Percentiles rank a stretch among this genome's conserved stretches.
Evolutionary conservation across 2,329 filamentous ascomycete genomes (phyloP).

Genomic region (Microdochium bolleyi): DNA sequence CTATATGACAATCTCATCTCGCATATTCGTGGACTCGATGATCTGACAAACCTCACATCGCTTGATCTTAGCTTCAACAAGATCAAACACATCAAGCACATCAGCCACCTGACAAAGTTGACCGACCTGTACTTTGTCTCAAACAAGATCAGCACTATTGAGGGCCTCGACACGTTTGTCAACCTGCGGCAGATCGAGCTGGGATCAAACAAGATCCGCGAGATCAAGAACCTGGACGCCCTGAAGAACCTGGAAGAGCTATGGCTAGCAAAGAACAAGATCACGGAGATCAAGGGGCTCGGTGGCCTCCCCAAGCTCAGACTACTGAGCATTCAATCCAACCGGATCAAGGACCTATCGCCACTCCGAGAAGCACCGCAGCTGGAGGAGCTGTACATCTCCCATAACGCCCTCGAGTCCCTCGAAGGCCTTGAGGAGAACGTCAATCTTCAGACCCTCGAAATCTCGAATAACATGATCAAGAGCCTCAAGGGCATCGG

Average conservation of each 20-base stretch:
- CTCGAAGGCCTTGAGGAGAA: slow-evolving; percentile 66
- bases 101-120: slow-evolving; percentile 69
- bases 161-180: slow-evolving; percentile 68
- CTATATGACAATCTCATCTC: slow-evolving; percentile 94
- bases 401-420: slow-evolving; percentile 80
- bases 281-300: slow-evolving; percentile 73
- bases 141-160: slow-evolving; percentile 86
- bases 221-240: slow-evolving; percentile 77
- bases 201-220: slow-evolving; percentile 83
- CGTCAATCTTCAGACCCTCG: slow-evolving; percentile 64
- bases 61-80: slow-evolving; percentile 98
- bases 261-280: slow-evolving; percentile 96
- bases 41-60: slow-evolving; percentile 64
- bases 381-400: slow-evolving; percentile 91
- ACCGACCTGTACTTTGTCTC: slow-evolving; percentile 87
- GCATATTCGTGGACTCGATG: slow-evolving; percentile 77
- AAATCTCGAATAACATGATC: slow-evolving; percentile 85
- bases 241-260: slow-evolving; percentile 76
- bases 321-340: slow-evolving; percentile 91
- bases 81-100: slow-evolving; percentile 94
- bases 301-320: slow-evolving; percentile 69
- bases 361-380: slow-evolving; percentile 66
- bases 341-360: slow-evolving; percentile 73
- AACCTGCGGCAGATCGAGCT: slow-evolving; percentile 80
- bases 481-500: slow-evolving; percentile 65